These are phyloP conservation scores for Colletotrichum siamense DNA, from an alignment of 2,329 filamentous ascomycete genomes.

Conservation along the genomic window DNA sequence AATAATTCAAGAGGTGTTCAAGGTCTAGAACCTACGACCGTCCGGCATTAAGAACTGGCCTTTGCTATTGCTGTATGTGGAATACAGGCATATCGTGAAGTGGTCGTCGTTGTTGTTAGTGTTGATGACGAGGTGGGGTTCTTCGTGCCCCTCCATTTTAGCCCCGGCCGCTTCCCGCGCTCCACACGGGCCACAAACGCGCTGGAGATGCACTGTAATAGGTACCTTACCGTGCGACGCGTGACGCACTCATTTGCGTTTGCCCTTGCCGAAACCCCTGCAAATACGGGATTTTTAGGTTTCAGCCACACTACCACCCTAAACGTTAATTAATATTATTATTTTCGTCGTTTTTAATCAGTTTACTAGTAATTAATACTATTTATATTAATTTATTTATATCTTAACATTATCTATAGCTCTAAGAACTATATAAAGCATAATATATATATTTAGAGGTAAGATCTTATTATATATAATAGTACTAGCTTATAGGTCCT, in stretches of 20 bases:
- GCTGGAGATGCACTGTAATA: conserved; percentile 1
- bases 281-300: no score
- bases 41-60: neutral
- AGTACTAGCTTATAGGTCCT: no score
- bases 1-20: neutral
- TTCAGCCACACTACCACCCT: no score
- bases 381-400: no score
- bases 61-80: neutral
- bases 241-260: neutral
- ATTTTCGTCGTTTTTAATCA: no score
- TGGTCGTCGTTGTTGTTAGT: neutral
- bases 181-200: neutral
- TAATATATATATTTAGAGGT: no score
- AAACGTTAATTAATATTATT: no score
- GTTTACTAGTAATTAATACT: no score
- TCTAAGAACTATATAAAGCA: no score
- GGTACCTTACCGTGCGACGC: neutral
- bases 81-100: neutral
- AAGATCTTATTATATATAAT: no score
- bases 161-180: neutral
- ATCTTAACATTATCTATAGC: no score
- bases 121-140: neutral
- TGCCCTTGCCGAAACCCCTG: no score
- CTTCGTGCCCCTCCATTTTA: neutral
- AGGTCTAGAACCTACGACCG: neutral